Evolutionary conservation across 139 green algal genomes (phyloP), one percentile per base, ranked within the genome.

Genomic region (Nannochloris sp.): DNA sequence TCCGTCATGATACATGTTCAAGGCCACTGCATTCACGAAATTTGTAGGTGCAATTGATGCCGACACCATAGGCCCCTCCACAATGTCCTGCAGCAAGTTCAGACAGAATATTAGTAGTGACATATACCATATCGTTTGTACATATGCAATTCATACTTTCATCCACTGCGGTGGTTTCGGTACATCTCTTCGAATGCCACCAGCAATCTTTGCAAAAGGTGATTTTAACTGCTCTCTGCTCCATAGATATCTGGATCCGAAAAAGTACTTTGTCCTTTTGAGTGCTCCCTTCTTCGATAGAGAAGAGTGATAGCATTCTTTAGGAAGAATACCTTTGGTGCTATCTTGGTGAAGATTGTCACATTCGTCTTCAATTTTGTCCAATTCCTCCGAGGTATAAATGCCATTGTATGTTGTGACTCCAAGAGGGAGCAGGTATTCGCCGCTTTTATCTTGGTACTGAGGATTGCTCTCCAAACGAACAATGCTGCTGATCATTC

Each of bases 1-100:
- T 29, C 83, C 83, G 55, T 89, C 82, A 60, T 89, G 82, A 66
- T 90, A 90, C 33, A 87, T 73, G 71, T 90, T 90, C 49, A 89
- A 66, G 3, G 83, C 83, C 3, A 71, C 65, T 5, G 59, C 73
- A 62, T 89, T 75, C 23, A 89, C 63, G 29, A 78, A 86, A 28
- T 61, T 70, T 5, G 40, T 14, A 3, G 76, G 70, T 43, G 84
- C 14, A 29, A 89, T 23, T 2, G 48, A 57, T 6, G 57, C 31
- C 14, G 5, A 43, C 16, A 85, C 76, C 49, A 89, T 67, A 4
- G 83, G 76, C 2, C 23, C 29, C 70, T 85, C 83, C 20, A 79
- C 82, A 29, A 64, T 44, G 28, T 66, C 66, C 59, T 53, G 46
- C 4, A 53, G n/a, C 30, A 45, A 53, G 12, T 8, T 28, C 12